A percentile compares a stretch with the other conserved stretches of the same genome.
phyloP scores from a whole-genome alignment of 1,284 basidiomycete species.

The Phaffia rhodozyma region DNA sequence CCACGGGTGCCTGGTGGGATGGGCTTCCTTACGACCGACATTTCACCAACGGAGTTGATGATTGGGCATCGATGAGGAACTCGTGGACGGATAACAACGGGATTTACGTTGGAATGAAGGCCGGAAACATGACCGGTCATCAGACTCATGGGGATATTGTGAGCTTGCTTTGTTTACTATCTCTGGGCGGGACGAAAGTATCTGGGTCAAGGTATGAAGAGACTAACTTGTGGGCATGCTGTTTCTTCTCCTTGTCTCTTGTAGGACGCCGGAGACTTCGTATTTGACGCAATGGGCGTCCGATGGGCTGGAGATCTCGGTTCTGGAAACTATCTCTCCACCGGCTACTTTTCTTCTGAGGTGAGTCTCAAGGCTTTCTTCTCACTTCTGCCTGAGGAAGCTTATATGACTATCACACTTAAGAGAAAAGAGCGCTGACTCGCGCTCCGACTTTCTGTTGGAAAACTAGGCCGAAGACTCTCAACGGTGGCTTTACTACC shows the following conservation, averaged over 20 bases:
- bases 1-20: conserved; percentile 78
- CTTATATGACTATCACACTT: neutral
- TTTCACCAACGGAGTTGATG: conserved; percentile 56
- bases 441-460: conserved; percentile 19
- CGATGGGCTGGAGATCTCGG: conserved; percentile 96
- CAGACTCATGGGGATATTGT: conserved; percentile 83
- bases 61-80: conserved; percentile 85
- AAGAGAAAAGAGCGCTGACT: conserved; percentile 11
- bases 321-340: conserved; percentile 66
- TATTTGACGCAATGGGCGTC: conserved; percentile 83
- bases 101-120: conserved; percentile 77
- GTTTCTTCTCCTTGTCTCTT: neutral
- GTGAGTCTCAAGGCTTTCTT: neutral
- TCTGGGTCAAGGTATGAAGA: neutral
- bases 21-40: conserved; percentile 66
- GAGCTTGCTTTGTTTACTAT: neutral
- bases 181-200: neutral
- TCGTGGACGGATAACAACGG: conserved; percentile 82
- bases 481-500: conserved; percentile 78
- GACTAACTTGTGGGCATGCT: neutral
- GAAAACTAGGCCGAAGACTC: conserved; percentile 42
- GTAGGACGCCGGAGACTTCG: conserved; percentile 76
- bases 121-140: conserved; percentile 59
- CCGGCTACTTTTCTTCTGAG: conserved; percentile 59
- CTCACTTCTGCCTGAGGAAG: neutral